Percentiles rank a stretch among this genome's conserved stretches.
These are phyloP conservation scores for Umbellularia californica DNA, from an alignment of 164 flowering plant species.

Conservation along the genomic window DNA sequence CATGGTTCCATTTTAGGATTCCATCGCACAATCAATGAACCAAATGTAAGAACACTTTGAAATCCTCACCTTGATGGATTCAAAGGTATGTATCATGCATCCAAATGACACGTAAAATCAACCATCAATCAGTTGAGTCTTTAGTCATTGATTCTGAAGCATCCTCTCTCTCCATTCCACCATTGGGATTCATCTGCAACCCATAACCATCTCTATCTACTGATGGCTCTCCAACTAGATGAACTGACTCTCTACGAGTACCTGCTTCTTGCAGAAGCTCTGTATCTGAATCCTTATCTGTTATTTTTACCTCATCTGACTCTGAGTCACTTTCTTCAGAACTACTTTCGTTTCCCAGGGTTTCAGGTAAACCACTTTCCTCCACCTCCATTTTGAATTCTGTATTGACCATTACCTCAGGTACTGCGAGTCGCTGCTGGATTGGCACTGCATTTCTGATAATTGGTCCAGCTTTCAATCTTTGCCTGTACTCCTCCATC, in stretches of 20 bases:
- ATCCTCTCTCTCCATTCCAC: slow-evolving; percentile 9
- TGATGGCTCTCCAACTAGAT: slow-evolving; percentile 12
- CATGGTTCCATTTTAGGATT: no score
- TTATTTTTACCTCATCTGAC: slow-evolving; percentile 33
- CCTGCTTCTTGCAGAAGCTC: slow-evolving; percentile 18
- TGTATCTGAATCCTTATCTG: slow-evolving; percentile 27
- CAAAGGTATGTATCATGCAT: no score
- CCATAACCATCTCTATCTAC: slow-evolving; percentile 22
- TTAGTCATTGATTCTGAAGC: neutral
- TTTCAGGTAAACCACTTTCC: slow-evolving; percentile 30
- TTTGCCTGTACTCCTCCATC: slow-evolving; percentile 78
- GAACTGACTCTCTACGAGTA: slow-evolving; percentile 17
- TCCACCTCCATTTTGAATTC: slow-evolving; percentile 32
- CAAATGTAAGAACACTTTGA: no score
- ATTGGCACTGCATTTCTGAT: slow-evolving; percentile 55
- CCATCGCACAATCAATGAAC: no score
- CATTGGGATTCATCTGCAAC: slow-evolving; percentile 11
- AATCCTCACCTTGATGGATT: no score
- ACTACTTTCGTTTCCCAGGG: slow-evolving; percentile 30
- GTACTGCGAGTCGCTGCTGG: slow-evolving; percentile 44
- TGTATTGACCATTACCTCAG: slow-evolving; percentile 30
- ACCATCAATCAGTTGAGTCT: neutral
- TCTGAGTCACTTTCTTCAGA: slow-evolving; percentile 40
- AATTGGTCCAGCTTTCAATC: slow-evolving; percentile 38
- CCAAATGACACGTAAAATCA: no score